These are phyloP conservation scores for Ascochyta viciae-villosae DNA, from an alignment of 2,329 filamentous ascomycete species.

Conservation along the genomic window DNA sequence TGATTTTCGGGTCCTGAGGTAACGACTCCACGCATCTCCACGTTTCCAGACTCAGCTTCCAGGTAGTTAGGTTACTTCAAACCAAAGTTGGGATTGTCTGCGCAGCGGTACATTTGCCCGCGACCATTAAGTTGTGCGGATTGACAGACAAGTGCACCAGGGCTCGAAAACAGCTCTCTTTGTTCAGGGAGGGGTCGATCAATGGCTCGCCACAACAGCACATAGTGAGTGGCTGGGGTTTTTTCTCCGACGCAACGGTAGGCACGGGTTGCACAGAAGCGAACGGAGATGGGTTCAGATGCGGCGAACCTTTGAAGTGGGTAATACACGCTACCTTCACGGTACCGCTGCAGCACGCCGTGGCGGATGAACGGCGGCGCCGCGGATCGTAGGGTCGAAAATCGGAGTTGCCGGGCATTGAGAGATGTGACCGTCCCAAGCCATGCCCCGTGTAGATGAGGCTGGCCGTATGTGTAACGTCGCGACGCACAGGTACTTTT, in stretches of 20 bases:
- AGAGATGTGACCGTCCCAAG: too few species aligned
- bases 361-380: too few species aligned
- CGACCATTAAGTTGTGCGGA: not conserved
- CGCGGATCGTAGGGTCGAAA: too few species aligned
- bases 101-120: not conserved
- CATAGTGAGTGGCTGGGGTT: not conserved
- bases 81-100: not conserved
- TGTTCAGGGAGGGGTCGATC: not conserved
- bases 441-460: too few species aligned
- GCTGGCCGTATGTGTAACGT: too few species aligned
- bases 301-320: too few species aligned
- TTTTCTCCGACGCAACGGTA: not conserved
- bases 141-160: constrained; percentile 6
- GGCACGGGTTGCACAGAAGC: not conserved
- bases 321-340: too few species aligned
- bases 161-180: not conserved
- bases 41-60: not conserved
- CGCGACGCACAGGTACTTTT: too few species aligned
- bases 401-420: too few species aligned
- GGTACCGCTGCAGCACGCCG: too few species aligned
- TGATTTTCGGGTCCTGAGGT: not conserved
- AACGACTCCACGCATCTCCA: not conserved
- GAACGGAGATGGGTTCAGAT: too few species aligned
- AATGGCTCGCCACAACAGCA: not conserved
- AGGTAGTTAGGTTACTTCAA: not conserved